These are phyloP conservation scores for Dictyostelium firmibasis DNA, from an alignment of 78 protist genomes.

Conservation along the genomic window DNA sequence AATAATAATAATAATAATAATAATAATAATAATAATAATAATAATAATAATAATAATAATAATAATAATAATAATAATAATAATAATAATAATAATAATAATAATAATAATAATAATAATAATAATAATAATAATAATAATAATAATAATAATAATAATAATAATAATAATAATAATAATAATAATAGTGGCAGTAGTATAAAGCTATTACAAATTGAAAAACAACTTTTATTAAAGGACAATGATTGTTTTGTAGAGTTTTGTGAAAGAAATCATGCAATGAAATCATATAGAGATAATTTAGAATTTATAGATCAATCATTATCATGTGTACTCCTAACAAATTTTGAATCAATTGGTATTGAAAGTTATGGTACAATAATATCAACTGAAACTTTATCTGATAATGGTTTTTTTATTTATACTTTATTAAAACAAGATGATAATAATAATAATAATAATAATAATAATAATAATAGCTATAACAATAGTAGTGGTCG, in stretches of 20 bases:
- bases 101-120: too few species aligned
- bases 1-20: too few species aligned
- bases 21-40: too few species aligned
- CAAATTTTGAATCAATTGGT: background rate
- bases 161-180: background rate
- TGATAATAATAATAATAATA: background rate
- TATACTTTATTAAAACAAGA: background rate
- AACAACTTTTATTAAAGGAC: background rate
- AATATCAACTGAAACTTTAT: background rate
- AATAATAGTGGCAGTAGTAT: background rate
- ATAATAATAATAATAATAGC: background rate
- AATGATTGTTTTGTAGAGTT: background rate
- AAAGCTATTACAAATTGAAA: background rate
- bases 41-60: too few species aligned
- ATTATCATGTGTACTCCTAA: background rate
- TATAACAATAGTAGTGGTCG: background rate
- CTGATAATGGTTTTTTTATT: constrained; percentile 12
- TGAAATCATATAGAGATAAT: background rate
- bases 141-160: too few species aligned
- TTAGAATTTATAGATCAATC: background rate
- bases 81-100: too few species aligned
- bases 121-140: too few species aligned
- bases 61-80: too few species aligned
- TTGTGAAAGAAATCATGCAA: constrained; percentile 2
- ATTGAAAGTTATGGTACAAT: constrained; percentile 8